A percentile compares a stretch with the other conserved stretches of the same genome.
phyloP scores from a whole-genome alignment of 2,329 filamentous ascomycete genomes.

The Daldinia sp. region DNA sequence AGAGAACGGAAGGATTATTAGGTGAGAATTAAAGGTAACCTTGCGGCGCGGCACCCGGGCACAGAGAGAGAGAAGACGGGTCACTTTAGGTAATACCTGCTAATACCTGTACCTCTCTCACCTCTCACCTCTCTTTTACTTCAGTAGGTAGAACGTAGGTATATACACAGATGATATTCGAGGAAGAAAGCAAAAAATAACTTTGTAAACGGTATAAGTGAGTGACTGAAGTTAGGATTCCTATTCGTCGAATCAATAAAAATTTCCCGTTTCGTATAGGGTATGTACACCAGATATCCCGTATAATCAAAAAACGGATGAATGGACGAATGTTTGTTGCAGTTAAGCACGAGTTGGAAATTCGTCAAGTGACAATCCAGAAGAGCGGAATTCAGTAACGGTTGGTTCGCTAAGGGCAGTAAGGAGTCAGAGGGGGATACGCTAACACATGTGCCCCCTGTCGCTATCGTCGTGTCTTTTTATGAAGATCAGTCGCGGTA shows the following conservation, averaged over 20 bases:
- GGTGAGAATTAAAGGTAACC: conserved; percentile 8
- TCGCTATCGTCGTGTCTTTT: not conserved
- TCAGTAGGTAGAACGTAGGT: not conserved
- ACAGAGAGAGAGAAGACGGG: not conserved
- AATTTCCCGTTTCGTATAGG: conserved; percentile 4
- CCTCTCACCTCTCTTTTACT: too few relatives aligned
- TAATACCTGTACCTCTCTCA: too few relatives aligned
- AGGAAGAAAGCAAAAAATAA: not conserved
- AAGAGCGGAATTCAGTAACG: conserved; percentile 8
- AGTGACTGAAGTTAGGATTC: conserved; percentile 25
- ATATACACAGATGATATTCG: not conserved
- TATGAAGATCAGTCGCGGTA: not conserved
- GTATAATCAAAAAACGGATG: too few relatives aligned
- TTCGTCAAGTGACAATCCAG: conserved; percentile 25
- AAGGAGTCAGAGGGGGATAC: not conserved
- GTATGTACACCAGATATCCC: too few relatives aligned
- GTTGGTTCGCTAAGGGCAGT: conserved; percentile 17
- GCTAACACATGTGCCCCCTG: conserved; percentile 9
- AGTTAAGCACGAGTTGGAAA: not conserved
- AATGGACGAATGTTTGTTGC: not conserved
- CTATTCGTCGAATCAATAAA: conserved; percentile 24
- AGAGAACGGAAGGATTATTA: conserved; percentile 8
- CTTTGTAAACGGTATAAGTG: not conserved
- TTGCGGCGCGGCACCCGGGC: not conserved
- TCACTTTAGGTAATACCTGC: not conserved